Evolutionary conservation across 495 filamentous ascomycete species (phyloP), one percentile per base, ranked within the genome.

Genomic region (Pyrenopolyporus hunteri): DNA sequence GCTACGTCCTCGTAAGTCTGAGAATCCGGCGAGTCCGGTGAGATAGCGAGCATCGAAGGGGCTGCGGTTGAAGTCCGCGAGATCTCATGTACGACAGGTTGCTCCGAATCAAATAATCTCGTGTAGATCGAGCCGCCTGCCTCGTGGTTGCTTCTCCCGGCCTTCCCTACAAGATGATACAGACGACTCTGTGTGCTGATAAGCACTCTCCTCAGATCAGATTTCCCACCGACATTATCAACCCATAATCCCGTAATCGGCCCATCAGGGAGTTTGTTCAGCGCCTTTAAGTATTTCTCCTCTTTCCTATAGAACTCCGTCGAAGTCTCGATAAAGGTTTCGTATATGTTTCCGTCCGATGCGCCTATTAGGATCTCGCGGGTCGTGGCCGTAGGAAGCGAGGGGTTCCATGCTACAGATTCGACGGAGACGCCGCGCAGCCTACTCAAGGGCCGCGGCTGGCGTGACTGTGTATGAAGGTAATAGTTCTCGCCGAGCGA

Each of bases 401-500:
- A 92, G 2, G 94, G 95, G 69, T 90, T 97, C 94, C 94, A 98
- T 42, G 93, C 91, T 62, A 98, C 80, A 57, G 87, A 88, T 71
- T 98, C 94, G 31, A 98, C 89, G 7, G 82, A 74, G 36, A 97
- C 90, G 6, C 90, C 90, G 68, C 93, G 93, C 39, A 98, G 75
- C 25, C 91, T 85, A 36, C 89, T 86, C 28, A 98, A 78, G 17
- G 87, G 81, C 56, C 94, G 89, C 6, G 92, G 90, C 66, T 92
- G 90, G 56, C 90, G 85, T 25, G 92, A 93, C 71, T 98, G 94
- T 22, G 91, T 92, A 72, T 98, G 94, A 8, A 98, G 87, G 73
- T 98, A 98, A 79, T 92, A 98, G 74, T 97, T 98, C 74, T 98
- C 94, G 71, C 90, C 91, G 19, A 91, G 83, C 8, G 91, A 88